Percentiles rank a stretch among this genome's conserved stretches.
These are phyloP conservation scores for Tuber microsphaerosporum DNA, from an alignment of 495 filamentous ascomycete species.

Conservation along the genomic window DNA sequence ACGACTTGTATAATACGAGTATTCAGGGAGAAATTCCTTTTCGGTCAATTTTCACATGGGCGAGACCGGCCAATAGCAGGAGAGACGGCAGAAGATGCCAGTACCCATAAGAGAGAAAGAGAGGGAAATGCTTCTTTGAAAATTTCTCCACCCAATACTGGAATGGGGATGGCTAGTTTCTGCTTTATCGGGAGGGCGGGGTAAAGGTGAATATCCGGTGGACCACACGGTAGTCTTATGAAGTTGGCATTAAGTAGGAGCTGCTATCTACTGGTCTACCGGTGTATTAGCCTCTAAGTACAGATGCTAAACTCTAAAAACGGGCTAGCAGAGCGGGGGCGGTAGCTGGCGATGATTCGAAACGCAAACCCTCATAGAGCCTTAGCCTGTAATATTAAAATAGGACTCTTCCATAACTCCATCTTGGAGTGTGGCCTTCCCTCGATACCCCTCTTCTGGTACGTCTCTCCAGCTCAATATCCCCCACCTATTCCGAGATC, in stretches of 20 bases:
- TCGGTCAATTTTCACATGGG: not conserved
- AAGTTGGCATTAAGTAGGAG: not conserved
- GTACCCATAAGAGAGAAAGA: not conserved
- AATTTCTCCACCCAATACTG: too few species aligned
- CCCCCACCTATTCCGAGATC: too few species aligned
- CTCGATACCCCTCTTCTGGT: too few species aligned
- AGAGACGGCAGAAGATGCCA: not conserved
- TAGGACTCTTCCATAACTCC: too few species aligned
- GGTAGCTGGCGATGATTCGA: not conserved
- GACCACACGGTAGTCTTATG: not conserved
- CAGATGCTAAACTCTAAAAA: too few species aligned
- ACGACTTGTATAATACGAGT: not conserved
- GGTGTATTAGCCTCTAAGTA: too few species aligned
- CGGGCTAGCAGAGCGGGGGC: too few species aligned
- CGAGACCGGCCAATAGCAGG: not conserved
- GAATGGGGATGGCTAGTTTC: not conserved
- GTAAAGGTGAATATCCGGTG: not conserved
- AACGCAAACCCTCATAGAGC: not conserved
- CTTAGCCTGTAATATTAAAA: too few species aligned
- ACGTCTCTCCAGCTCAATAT: too few species aligned
- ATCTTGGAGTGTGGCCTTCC: too few species aligned
- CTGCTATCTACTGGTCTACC: not conserved
- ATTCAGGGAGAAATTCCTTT: not conserved
- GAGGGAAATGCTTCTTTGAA: not conserved
- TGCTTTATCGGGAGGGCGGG: not conserved